Conservation (phyloP, 1,284 basidiomycete genomes). For the Coniophora puteana region DNA sequence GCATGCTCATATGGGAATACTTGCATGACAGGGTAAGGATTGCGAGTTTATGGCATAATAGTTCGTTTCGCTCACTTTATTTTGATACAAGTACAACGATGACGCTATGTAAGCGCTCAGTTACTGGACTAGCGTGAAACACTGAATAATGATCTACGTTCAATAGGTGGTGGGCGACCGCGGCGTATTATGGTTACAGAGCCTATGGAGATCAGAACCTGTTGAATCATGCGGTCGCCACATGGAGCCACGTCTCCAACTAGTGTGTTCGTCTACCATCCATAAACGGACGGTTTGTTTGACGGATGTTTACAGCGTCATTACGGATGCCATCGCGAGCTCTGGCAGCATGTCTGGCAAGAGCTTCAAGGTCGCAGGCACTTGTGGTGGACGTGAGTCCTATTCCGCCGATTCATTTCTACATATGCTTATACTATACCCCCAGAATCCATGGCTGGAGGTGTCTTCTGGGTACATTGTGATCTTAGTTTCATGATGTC, state of each 20-base stretch:
- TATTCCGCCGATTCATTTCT: background rate
- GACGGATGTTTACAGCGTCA: too few relatives aligned
- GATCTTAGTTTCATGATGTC: too few relatives aligned
- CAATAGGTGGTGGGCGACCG: conserved; percentile 53
- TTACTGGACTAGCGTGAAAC: too few relatives aligned
- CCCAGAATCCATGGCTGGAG: conserved; percentile 43
- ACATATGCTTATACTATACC: background rate
- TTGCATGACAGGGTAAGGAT: conserved; percentile 1
- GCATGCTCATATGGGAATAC: too few relatives aligned
- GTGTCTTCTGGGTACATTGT: too few relatives aligned
- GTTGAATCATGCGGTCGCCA: conserved; percentile 40
- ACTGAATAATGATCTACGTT: too few relatives aligned
- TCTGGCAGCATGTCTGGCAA: conserved; percentile 36
- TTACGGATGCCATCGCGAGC: conserved; percentile 35
- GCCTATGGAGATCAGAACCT: conserved; percentile 40
- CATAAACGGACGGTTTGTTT: background rate
- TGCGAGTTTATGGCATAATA: too few relatives aligned
- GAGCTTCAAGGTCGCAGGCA: conserved; percentile 33
- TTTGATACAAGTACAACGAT: conserved; percentile 5
- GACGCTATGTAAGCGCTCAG: conserved; percentile 6
- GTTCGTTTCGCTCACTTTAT: conserved; percentile 1
- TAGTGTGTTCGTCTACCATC: conserved; percentile 31
- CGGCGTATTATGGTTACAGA: conserved; percentile 43
- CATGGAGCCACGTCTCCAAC: conserved; percentile 43
- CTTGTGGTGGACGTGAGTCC: conserved; percentile 38